Conservation (phyloP, 257 asterid genomes). For the Nicotiana tabacum region DNA sequence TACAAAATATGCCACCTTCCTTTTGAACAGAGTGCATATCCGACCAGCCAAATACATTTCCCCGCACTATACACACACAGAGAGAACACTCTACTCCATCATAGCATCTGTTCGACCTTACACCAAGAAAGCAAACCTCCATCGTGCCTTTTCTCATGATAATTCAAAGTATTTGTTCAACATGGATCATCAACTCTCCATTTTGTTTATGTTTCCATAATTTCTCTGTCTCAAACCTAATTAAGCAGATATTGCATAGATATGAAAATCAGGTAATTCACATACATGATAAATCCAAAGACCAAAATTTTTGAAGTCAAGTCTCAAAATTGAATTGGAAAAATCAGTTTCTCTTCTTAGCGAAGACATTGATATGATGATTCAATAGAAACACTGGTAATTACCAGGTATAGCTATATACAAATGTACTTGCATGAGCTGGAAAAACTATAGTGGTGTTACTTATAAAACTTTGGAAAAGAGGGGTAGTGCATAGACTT, state of each 20-base stretch:
- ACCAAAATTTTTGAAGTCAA: neutral
- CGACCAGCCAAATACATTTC: no score
- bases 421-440: no score
- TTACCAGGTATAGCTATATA: no score
- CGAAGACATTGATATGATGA: neutral
- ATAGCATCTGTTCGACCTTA: neutral
- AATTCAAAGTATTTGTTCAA: neutral
- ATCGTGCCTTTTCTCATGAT: neutral
- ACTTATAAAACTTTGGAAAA: no score
- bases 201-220: neutral
- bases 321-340: neutral
- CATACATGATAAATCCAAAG: neutral
- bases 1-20: neutral
- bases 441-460: no score
- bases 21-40: neutral
- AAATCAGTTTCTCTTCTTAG: neutral
- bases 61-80: no score
- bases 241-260: neutral
- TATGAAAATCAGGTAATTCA: neutral
- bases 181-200: neutral
- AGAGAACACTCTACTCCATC: neutral
- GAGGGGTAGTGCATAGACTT: no score
- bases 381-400: no score
- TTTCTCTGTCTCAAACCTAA: neutral
- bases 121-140: neutral